Evolutionary conservation across 768 basidiomycete species (phyloP).

Genomic region (Trametes punicea): DNA sequence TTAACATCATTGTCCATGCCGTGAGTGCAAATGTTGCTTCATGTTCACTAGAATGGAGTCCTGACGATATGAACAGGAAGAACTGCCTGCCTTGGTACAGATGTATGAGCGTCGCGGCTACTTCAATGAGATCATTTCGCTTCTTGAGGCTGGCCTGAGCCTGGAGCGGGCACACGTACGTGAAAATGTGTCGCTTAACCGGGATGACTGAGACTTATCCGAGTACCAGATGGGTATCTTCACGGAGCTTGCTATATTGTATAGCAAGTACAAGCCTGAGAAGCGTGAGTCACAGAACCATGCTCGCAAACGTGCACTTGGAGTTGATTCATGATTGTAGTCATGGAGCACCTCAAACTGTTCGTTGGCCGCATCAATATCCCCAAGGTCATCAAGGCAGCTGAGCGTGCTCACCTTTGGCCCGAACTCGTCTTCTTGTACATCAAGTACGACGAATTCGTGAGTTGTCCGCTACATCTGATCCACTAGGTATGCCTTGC

Average conservation of each 20-base stretch:
- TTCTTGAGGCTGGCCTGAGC: constrained; percentile 94
- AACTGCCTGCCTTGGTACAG: constrained; percentile 67
- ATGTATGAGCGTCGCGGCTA: constrained; percentile 89
- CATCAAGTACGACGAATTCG: constrained; percentile 96
- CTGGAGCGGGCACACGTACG: constrained; percentile 90
- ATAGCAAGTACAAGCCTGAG: constrained; percentile 93
- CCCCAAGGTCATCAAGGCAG: constrained; percentile 96
- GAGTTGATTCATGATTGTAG: constrained; percentile 37
- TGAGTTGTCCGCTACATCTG: constrained; percentile 36
- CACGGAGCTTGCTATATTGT: constrained; percentile 86
- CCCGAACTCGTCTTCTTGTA: constrained; percentile 97
- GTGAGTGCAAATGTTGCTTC: constrained; percentile 24
- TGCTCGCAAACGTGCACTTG: neutral
- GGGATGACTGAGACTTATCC: constrained; percentile 6
- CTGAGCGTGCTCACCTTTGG: constrained; percentile 97
- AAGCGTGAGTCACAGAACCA: constrained; percentile 57
- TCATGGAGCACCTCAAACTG: constrained; percentile 98
- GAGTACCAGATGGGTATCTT: constrained; percentile 84
- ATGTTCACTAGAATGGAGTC: neutral
- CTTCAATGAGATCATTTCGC: constrained; percentile 89
- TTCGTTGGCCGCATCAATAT: constrained; percentile 97
- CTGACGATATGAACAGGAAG: constrained; percentile 50
- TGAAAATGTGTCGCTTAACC: constrained; percentile 6
- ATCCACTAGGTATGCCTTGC: neutral
- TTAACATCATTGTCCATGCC: constrained; percentile 95